phyloP scores from a whole-genome alignment of 78 protist species.

The Tieghemostelium lacteum region DNA sequence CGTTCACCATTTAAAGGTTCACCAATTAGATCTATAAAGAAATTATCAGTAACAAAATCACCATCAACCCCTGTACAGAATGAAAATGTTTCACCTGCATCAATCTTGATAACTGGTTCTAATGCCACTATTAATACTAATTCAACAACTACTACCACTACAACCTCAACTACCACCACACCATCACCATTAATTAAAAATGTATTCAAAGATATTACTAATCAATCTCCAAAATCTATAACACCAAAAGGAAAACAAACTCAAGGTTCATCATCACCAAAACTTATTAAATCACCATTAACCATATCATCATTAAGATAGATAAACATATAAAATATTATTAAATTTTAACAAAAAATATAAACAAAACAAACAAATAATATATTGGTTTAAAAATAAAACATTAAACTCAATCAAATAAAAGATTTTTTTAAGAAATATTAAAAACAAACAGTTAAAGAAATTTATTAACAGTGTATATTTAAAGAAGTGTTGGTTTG shows the following conservation, averaged over 20 bases:
- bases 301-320: constrained; percentile 59
- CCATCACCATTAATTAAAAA: background rate
- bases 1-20: background rate
- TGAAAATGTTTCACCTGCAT: background rate
- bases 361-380: background rate
- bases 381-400: background rate
- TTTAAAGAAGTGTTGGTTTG: no score
- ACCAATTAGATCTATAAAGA: background rate
- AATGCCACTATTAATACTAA: background rate
- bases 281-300: constrained; percentile 26
- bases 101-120: background rate
- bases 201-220: constrained; percentile 1
- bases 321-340: background rate
- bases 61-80: background rate
- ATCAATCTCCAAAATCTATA: background rate
- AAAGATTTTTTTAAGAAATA: background rate
- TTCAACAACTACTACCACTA: background rate
- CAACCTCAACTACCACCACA: background rate
- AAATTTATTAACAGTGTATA: no score
- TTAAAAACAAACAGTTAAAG: background rate
- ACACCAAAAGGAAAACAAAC: background rate
- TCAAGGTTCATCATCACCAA: constrained; percentile 3
- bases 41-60: background rate
- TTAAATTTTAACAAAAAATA: background rate
- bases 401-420: background rate